phyloP scores from a whole-genome alignment of 225 moss, liverwort and hornwort species.

The Lunularia cruciata region DNA sequence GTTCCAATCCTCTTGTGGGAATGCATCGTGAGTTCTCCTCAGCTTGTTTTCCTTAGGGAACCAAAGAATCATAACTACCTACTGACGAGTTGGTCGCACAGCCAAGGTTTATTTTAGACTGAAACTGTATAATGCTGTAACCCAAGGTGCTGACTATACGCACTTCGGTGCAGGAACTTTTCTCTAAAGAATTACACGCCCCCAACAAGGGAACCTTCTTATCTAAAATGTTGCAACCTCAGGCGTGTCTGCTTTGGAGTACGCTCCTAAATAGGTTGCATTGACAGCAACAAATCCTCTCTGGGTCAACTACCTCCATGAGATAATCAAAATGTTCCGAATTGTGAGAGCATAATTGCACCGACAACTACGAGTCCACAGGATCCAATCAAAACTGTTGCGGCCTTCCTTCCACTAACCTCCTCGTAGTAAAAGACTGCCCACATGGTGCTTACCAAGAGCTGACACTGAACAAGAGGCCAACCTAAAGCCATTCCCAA shows the following conservation, averaged over 20 bases:
- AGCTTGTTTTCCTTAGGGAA: neutral
- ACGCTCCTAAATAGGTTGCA: neutral
- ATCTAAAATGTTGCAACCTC: neutral
- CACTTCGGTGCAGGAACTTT: neutral
- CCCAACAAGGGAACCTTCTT: neutral
- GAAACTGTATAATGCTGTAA: neutral
- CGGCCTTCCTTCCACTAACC: conserved; percentile 40
- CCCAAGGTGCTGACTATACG: neutral
- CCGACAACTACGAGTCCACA: conserved; percentile 43
- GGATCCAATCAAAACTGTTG: conserved; percentile 39
- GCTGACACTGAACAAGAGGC: conserved; percentile 51
- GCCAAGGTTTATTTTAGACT: neutral
- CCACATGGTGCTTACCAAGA: conserved; percentile 47
- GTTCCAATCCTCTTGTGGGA: neutral
- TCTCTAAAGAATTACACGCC: conserved; percentile 1
- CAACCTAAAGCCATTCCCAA: conserved; percentile 49
- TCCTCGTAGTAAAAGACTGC: conserved; percentile 51
- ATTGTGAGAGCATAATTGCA: conserved; percentile 46
- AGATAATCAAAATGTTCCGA: conserved; percentile 25
- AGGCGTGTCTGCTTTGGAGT: neutral
- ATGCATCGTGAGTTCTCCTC: neutral
- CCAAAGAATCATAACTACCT: conserved; percentile 1
- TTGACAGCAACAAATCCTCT: neutral
- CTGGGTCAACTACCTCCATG: neutral
- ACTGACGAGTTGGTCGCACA: neutral